Base-by-base conservation (phyloP, 2,329 filamentous ascomycete genomes). In the Apiospora hydei region DNA sequence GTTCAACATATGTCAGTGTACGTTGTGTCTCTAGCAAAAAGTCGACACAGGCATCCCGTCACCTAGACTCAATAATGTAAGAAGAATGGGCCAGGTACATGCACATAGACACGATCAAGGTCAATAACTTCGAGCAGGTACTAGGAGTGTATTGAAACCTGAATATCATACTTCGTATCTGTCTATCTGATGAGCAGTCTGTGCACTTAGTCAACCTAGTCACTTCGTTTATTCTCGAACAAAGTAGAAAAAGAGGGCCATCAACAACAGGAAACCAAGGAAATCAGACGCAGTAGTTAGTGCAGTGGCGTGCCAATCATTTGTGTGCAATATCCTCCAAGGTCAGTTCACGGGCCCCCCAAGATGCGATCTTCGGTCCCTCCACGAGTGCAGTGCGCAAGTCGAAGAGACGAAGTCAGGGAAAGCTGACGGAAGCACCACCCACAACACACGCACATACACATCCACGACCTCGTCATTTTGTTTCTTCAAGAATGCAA, bases 401-500 rank as follows among this genome's bases (percentile, higher is more conserved):
- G 57, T n/a, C n/a, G 18, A 41, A 14, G 34, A 41, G 18, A 13
- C 3, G 8, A 14, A 7, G 21, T 24, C 3, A 21, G 44, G 44
- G 6, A 21, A 46, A 46, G 18, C 13, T 30, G 26, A 5, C 1
- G 21, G 57, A 51, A 51, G 18, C 18, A 47, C 53, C 53, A 41
- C 18, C 14, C 34, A 5, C 57, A 34, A 41, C 34, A 41, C 57
- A n/a, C 30, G n/a, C 57, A 38, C 53, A 21, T 1, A 38, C 3
- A 41, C 30, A n/a, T 41, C 7, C 57, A 41, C 34, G 13, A 18
- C 34, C 24, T 41, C 57, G 30, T 18, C 30, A 21, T 38, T n/a
- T n/a, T 14, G 1, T 64, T 41, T 64, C 34, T n/a, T 64, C 8
- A 64, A 64, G 57, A 64, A 64, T 64, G 57, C 57, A 64, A 64